Conservation (phyloP, 805 yeast genomes). For the Hermanozyma aechmeae region DNA sequence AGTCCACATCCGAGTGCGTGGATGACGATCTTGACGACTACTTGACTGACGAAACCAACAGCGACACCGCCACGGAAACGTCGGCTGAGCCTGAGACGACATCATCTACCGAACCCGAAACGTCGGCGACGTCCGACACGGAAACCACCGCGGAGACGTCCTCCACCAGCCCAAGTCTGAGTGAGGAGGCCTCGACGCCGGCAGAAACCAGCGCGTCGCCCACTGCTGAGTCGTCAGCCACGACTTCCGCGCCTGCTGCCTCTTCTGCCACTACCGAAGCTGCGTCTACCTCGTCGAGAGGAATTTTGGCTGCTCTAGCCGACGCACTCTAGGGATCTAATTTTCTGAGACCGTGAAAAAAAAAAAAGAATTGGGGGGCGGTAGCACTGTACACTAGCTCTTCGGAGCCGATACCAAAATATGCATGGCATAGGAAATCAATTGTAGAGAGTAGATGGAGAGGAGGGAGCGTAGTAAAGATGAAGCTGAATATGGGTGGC, state of each 20-base stretch:
- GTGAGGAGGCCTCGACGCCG: conserved; percentile 1
- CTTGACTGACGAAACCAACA: too few species aligned
- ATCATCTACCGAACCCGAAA: too few species aligned
- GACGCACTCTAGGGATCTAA: too few species aligned
- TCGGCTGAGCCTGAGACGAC: not conserved
- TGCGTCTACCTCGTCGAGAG: not conserved
- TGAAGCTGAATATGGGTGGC: too few species aligned
- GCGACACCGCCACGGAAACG: too few species aligned
- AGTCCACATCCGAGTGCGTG: conserved; percentile 7
- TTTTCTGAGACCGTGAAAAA: too few species aligned
- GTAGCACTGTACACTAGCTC: too few species aligned
- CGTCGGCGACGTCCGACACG: conserved; percentile 1
- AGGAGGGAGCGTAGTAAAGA: too few species aligned
- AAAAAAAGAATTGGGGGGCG: too few species aligned
- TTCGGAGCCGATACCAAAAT: too few species aligned
- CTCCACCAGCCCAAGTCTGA: not conserved
- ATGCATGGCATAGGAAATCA: too few species aligned
- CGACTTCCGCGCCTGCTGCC: not conserved
- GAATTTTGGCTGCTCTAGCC: not conserved
- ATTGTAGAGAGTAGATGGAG: too few species aligned
- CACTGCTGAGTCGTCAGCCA: not conserved
- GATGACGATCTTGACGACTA: conserved; percentile 7
- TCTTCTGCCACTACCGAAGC: not conserved
- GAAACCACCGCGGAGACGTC: conserved; percentile 1
- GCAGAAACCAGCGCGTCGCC: not conserved